Percentiles rank a stretch among this genome's conserved stretches.
Evolutionary conservation across 2,329 filamentous ascomycete genomes (phyloP).

Genomic region (Neopestalotiopsis rosae): DNA sequence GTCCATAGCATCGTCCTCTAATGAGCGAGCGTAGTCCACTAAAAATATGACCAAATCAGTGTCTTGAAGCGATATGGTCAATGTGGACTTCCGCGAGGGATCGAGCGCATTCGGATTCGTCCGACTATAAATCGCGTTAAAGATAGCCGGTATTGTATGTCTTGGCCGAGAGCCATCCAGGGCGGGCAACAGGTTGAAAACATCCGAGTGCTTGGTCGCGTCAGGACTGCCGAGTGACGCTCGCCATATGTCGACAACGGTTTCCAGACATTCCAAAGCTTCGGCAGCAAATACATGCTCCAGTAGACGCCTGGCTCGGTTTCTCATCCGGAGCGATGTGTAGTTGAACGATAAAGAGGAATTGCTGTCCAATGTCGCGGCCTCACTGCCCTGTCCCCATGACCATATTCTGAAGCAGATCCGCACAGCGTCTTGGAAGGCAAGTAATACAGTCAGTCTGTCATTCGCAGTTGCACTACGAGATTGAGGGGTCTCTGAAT

Average conservation of each 20-base stretch:
- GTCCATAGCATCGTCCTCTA: constrained; percentile 97
- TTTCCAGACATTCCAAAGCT: constrained; percentile 91
- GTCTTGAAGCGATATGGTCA: constrained; percentile 85
- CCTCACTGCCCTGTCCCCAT: constrained; percentile 76
- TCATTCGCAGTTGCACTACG: constrained; percentile 90
- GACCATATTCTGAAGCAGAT: constrained; percentile 95
- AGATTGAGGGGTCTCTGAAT: constrained; percentile 76
- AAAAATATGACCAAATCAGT: constrained; percentile 86
- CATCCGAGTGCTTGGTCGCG: constrained; percentile 61
- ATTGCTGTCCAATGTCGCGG: constrained; percentile 63
- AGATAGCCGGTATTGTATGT: constrained; percentile 89
- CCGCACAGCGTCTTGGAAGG: constrained; percentile 93
- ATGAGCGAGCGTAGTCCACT: constrained; percentile 84
- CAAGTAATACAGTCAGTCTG: constrained; percentile 89
- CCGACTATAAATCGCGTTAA: constrained; percentile 94
- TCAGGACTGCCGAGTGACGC: constrained; percentile 50
- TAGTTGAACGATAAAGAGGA: constrained; percentile 86
- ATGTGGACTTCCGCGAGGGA: constrained; percentile 79
- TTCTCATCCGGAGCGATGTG: constrained; percentile 89
- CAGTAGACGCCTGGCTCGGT: constrained; percentile 83
- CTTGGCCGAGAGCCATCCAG: constrained; percentile 90
- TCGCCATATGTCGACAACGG: constrained; percentile 85
- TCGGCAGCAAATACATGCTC: constrained; percentile 94
- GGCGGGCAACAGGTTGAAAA: constrained; percentile 88
- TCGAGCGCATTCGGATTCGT: constrained; percentile 86